A percentile compares a stretch with the other conserved stretches of the same genome.
Conservation (phyloP, 2,329 filamentous ascomycete genomes). For the Colletotrichum euphorbiae region DNA sequence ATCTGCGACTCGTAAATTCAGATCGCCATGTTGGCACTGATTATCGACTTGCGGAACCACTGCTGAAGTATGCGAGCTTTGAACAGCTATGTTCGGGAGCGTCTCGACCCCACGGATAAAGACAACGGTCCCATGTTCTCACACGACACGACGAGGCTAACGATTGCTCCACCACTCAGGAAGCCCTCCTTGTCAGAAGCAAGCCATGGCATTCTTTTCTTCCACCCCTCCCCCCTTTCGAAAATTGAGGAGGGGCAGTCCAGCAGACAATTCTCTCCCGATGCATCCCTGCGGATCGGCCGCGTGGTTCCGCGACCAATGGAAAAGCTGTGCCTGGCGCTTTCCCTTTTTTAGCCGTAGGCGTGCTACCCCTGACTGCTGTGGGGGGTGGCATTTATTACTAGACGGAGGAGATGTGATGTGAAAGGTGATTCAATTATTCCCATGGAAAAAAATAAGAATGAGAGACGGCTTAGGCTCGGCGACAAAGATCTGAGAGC, state of each 20-base stretch:
- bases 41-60: not conserved
- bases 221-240: conserved; percentile 26
- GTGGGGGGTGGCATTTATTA: conserved; percentile 1
- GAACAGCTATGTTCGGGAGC: not conserved
- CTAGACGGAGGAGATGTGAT: not conserved
- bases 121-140: not conserved
- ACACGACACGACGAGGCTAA: not conserved
- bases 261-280: conserved; percentile 33
- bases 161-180: conserved; percentile 12
- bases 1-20: not conserved
- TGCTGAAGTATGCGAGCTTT: not conserved
- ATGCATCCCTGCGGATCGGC: conserved; percentile 46
- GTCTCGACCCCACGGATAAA: not conserved
- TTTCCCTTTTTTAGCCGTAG: conserved; percentile 45
- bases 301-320: conserved; percentile 54
- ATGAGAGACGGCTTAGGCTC: not conserved
- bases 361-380: conserved; percentile 21
- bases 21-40: not conserved
- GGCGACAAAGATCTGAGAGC: not conserved
- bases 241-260: conserved; percentile 40
- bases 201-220: conserved; percentile 40
- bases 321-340: conserved; percentile 52
- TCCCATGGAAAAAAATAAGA: not conserved
- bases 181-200: conserved; percentile 31
- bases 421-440: not conserved